Conservation (phyloP, 768 basidiomycete genomes). For the Imleria badia region DNA sequence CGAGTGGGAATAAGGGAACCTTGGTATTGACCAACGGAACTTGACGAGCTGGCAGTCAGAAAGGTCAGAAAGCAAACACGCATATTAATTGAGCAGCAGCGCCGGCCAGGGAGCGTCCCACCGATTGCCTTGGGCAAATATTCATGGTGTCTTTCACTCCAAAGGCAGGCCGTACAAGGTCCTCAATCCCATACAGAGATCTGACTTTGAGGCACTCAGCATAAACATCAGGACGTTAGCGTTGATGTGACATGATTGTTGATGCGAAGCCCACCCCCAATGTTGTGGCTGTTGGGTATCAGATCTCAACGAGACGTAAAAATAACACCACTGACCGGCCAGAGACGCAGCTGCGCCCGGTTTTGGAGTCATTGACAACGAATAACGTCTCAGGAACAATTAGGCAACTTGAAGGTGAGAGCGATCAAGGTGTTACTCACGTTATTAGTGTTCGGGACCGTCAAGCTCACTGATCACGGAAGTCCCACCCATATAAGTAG, state of each 20-base stretch:
- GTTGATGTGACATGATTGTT: constrained; percentile 41
- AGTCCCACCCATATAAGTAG: constrained; percentile 34
- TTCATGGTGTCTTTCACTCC: constrained; percentile 46
- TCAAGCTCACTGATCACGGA: constrained; percentile 38
- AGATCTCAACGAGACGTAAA: constrained; percentile 13
- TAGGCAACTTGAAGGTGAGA: constrained; percentile 1
- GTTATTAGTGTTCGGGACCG: constrained; percentile 40
- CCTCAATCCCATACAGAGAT: constrained; percentile 54
- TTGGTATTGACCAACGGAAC: constrained; percentile 45
- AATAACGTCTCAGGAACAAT: constrained; percentile 26
- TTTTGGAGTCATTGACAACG: constrained; percentile 24
- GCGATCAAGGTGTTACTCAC: constrained; percentile 24
- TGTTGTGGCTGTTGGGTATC: constrained; percentile 31
- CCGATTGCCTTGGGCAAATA: constrained; percentile 38
- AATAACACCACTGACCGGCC: constrained; percentile 37
- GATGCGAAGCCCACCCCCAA: constrained; percentile 45
- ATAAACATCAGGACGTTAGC: constrained; percentile 50
- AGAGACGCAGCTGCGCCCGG: constrained; percentile 35
- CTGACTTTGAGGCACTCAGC: constrained; percentile 47
- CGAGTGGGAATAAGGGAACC: constrained; percentile 23
- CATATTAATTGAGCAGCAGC: constrained; percentile 47
- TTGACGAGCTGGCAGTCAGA: constrained; percentile 51
- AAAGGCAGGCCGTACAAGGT: constrained; percentile 47
- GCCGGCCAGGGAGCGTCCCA: constrained; percentile 37
- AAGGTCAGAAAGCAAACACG: constrained; percentile 58